phyloP scores from a whole-genome alignment of 164 flowering plant genomes.

The Buxus sempervirens region DNA sequence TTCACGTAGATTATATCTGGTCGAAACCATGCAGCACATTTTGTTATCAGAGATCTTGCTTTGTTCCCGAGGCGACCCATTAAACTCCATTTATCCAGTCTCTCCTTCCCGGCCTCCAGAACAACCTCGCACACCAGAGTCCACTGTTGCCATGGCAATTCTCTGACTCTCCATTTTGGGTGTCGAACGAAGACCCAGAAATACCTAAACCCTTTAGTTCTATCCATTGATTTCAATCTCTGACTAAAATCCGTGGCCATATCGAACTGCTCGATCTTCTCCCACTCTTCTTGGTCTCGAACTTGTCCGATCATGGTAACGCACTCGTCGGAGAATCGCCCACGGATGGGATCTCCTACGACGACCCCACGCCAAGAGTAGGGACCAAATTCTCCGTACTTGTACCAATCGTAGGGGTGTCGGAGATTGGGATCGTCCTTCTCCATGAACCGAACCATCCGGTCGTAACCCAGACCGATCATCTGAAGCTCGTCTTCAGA shows the following conservation, averaged over 20 bases:
- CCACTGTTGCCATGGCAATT: conserved; percentile 94
- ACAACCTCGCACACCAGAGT: conserved; percentile 74
- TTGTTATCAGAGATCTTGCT: conserved; percentile 56
- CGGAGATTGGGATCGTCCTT: conserved; percentile 77
- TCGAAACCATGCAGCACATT: conserved; percentile 96
- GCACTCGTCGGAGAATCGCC: conserved; percentile 61
- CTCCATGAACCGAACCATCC: conserved; percentile 89
- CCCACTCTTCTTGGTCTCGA: conserved; percentile 82
- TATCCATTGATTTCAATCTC: conserved; percentile 47
- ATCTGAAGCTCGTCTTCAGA: conserved; percentile 70
- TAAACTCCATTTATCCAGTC: conserved; percentile 86
- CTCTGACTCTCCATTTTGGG: conserved; percentile 74
- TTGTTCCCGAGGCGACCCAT: conserved; percentile 88
- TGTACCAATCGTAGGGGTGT: conserved; percentile 95
- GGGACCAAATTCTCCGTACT: conserved; percentile 90
- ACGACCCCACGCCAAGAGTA: conserved; percentile 92
- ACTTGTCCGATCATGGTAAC: conserved; percentile 66
- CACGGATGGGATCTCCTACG: conserved; percentile 78
- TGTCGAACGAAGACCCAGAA: conserved; percentile 93
- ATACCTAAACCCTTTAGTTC: conserved; percentile 44
- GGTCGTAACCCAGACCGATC: conserved; percentile 89
- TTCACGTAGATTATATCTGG: conserved; percentile 89
- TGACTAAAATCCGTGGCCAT: conserved; percentile 60
- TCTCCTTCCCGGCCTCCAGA: conserved; percentile 57
- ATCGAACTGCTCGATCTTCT: conserved; percentile 73